Conservation (phyloP, 1,284 basidiomycete species). For the Fomitiporia mediterranea region DNA sequence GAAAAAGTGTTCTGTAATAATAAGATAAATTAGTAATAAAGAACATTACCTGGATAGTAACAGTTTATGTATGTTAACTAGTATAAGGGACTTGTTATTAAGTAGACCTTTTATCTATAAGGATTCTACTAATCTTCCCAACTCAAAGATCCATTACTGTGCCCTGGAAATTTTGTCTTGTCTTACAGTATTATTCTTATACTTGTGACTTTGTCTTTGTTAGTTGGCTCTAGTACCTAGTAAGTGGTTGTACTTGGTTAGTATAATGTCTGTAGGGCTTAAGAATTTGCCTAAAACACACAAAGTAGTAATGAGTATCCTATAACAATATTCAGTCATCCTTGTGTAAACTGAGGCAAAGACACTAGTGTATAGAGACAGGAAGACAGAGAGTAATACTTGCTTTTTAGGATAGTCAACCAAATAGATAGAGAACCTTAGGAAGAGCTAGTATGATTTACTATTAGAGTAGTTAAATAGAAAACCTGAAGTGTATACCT, state of each 20-base stretch:
- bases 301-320: conserved; percentile 29
- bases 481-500: conserved; percentile 31
- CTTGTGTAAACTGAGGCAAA: neutral
- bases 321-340: conserved; percentile 14
- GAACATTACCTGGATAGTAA: conserved; percentile 13
- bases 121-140: conserved; percentile 17
- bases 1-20: conserved; percentile 25
- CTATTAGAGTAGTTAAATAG: conserved; percentile 31
- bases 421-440: conserved; percentile 34
- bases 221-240: conserved; percentile 26
- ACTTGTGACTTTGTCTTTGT: neutral
- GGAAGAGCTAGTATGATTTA: conserved; percentile 28
- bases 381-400: conserved; percentile 7
- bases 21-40: conserved; percentile 11
- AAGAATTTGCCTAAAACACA: conserved; percentile 26
- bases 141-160: conserved; percentile 20
- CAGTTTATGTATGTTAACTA: conserved; percentile 21
- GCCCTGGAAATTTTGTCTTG: conserved; percentile 19
- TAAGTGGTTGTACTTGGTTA: conserved; percentile 22
- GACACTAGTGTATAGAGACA: neutral
- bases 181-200: neutral
- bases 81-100: conserved; percentile 13
- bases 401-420: conserved; percentile 41
- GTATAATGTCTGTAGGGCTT: conserved; percentile 28
- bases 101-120: conserved; percentile 18